phyloP scores from a whole-genome alignment of 2,329 filamentous ascomycete species.

The Nemania sp. region DNA sequence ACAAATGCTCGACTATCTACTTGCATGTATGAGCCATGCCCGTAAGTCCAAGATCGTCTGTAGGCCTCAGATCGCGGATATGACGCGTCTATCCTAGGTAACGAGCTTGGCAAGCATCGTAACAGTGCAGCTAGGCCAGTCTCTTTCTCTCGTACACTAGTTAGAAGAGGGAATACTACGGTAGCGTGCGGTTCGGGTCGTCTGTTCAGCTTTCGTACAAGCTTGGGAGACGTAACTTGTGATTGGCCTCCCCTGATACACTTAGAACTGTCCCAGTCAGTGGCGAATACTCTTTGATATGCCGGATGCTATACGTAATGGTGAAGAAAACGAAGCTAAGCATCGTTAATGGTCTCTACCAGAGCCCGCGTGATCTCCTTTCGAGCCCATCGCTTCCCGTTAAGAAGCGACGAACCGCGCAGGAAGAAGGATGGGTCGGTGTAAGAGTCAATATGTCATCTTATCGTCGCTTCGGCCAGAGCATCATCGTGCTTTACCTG shows the following conservation, averaged over 20 bases:
- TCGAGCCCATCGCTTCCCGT: conserved; percentile 10
- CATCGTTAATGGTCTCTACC: conserved; percentile 4
- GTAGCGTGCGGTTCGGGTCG: conserved; percentile 15
- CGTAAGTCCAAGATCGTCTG: not conserved
- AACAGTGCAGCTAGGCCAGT: conserved; percentile 9
- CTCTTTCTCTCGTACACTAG: not conserved
- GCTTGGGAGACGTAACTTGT: conserved; percentile 5
- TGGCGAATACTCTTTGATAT: not conserved
- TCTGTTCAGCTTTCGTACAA: conserved; percentile 14
- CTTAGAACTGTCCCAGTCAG: not conserved
- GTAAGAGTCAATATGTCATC: not conserved
- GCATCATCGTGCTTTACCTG: not conserved
- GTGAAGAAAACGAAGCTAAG: not conserved
- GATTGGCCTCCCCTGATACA: conserved; percentile 6
- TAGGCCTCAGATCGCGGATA: not conserved
- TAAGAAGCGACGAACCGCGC: conserved; percentile 8
- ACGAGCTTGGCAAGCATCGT: conserved; percentile 13
- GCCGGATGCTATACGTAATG: not conserved
- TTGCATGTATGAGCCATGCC: too few relatives aligned
- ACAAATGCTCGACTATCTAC: not conserved
- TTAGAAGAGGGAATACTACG: conserved; percentile 9
- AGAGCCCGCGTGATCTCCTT: conserved; percentile 7
- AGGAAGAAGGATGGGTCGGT: conserved; percentile 10
- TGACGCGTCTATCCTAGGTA: conserved; percentile 3
- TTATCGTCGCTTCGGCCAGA: not conserved